These are phyloP conservation scores for Myriosclerotinia scirpicola DNA, from an alignment of 2,329 filamentous ascomycete species.

Conservation along the genomic window DNA sequence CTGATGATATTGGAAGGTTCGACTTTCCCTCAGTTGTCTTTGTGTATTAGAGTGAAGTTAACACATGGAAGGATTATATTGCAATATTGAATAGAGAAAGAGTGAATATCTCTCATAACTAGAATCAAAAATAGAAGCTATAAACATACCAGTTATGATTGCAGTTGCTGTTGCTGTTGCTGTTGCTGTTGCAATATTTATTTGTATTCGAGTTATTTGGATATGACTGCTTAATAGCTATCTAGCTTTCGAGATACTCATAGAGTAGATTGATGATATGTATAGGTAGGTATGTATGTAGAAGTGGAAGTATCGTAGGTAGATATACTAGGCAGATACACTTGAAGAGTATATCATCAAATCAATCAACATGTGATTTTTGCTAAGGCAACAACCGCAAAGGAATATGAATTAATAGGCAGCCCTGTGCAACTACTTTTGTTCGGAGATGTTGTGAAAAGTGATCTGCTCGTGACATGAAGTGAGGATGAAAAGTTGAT, in stretches of 20 bases:
- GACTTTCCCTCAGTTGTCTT: neutral
- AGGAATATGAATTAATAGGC: conserved; percentile 4
- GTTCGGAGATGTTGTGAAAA: neutral
- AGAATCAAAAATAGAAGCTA: too few relatives aligned
- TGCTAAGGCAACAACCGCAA: neutral
- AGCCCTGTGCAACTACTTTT: neutral
- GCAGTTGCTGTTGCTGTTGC: too few relatives aligned
- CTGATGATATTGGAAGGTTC: conserved; percentile 8
- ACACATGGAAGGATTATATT: too few relatives aligned
- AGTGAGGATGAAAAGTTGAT: neutral
- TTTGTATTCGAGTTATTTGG: neutral
- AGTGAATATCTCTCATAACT: neutral
- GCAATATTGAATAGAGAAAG: neutral
- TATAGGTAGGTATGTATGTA: too few relatives aligned
- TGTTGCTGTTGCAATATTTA: neutral
- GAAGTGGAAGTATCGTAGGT: too few relatives aligned
- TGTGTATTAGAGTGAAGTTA: neutral
- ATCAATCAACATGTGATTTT: neutral
- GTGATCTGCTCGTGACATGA: neutral
- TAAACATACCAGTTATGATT: neutral
- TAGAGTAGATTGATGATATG: too few relatives aligned
- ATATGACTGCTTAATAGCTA: neutral
- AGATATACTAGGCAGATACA: too few relatives aligned
- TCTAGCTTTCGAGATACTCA: neutral
- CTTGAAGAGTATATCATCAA: too few relatives aligned